A percentile compares a stretch with the other conserved stretches of the same genome.
Evolutionary conservation across 208 protist species (phyloP).

Genomic region (Crithidia brevicula): DNA sequence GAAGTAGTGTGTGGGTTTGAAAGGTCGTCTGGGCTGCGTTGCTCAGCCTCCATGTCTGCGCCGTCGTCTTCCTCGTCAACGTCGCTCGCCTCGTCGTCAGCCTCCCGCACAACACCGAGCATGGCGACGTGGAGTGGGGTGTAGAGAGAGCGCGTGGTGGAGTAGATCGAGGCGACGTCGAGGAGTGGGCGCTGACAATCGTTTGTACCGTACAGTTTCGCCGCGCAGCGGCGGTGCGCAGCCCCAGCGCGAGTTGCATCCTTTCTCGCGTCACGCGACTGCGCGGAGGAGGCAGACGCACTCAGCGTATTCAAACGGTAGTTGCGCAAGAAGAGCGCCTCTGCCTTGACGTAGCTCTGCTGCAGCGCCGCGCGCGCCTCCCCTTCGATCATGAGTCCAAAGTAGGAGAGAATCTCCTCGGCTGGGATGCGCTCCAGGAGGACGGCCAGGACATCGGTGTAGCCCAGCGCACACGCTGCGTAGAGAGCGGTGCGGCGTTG

Average conservation of each 20-base stretch:
- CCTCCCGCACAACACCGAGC: slow-evolving; percentile 51
- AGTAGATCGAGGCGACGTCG: slow-evolving; percentile 39
- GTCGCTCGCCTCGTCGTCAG: background rate
- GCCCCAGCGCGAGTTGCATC: background rate
- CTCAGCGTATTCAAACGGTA: slow-evolving; percentile 14
- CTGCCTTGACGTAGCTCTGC: slow-evolving; percentile 23
- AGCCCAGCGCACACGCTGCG: slow-evolving; percentile 68
- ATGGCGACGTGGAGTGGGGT: slow-evolving; percentile 73
- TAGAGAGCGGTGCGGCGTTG: slow-evolving; percentile 65
- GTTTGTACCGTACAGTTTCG: slow-evolving; percentile 16
- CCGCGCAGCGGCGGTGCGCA: background rate
- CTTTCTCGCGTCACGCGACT: background rate
- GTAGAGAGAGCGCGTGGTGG: slow-evolving; percentile 51
- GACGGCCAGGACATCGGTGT: slow-evolving; percentile 67
- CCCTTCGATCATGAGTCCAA: slow-evolving; percentile 46
- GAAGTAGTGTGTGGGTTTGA: background rate
- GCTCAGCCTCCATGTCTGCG: background rate
- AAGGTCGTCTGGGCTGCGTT: background rate
- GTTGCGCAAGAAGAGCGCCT: slow-evolving; percentile 20
- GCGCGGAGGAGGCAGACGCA: background rate
- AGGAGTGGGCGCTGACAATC: slow-evolving; percentile 28
- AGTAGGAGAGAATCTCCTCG: slow-evolving; percentile 65
- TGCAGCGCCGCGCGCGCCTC: slow-evolving; percentile 34
- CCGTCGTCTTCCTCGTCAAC: background rate
- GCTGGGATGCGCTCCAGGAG: slow-evolving; percentile 71